A percentile compares a stretch with the other conserved stretches of the same genome.
Conservation (phyloP, 768 basidiomycete genomes). For the Artomyces pyxidatus region DNA sequence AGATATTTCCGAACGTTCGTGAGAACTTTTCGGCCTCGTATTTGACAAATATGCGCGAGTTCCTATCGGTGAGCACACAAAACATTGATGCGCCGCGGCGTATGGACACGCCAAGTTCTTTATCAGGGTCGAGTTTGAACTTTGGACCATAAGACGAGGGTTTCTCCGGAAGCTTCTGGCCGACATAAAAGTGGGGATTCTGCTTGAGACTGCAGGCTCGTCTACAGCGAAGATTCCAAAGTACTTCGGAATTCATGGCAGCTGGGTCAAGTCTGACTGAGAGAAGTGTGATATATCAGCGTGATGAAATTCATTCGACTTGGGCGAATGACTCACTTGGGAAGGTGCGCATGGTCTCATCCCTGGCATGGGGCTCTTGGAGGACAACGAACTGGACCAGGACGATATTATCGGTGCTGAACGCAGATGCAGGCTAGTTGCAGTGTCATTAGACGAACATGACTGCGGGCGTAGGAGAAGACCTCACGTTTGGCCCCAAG, state of each 20-base stretch:
- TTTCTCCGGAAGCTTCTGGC: background rate
- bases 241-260: background rate
- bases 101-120: background rate
- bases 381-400: background rate
- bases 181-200: conserved; percentile 11
- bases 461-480: no score
- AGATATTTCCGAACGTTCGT: conserved; percentile 5
- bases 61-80: conserved; percentile 2
- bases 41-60: background rate
- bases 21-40: background rate
- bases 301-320: background rate
- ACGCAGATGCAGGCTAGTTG: background rate
- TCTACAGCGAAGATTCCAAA: conserved; percentile 7
- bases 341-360: background rate
- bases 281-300: no score
- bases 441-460: no score
- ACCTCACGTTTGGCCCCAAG: no score
- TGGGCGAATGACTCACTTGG: background rate
- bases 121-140: background rate
- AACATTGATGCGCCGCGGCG: background rate
- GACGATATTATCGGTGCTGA: background rate
- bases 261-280: background rate
- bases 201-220: conserved; percentile 6
- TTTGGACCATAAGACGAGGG: background rate
- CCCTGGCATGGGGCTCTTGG: background rate